phyloP scores from a whole-genome alignment of 2,329 filamentous ascomycete genomes.

The Beauveria pseudobassiana region DNA sequence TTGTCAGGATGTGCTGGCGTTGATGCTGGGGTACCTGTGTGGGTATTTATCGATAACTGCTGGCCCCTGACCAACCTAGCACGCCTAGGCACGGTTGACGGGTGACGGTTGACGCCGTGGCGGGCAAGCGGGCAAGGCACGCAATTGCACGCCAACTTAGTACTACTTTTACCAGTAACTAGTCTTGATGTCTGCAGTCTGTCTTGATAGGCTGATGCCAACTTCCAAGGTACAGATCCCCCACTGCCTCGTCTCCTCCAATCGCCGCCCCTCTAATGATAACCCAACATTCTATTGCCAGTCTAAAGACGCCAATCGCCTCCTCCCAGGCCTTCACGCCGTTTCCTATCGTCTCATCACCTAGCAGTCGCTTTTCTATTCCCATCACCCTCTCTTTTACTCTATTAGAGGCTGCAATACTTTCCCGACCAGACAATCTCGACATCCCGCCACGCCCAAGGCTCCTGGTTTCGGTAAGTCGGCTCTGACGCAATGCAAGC shows the following conservation, averaged over 20 bases:
- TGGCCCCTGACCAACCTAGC: too few species aligned
- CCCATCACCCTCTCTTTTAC: background rate
- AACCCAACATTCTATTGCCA: slow-evolving; percentile 4
- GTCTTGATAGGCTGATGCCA: too few species aligned
- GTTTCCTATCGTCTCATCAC: background rate
- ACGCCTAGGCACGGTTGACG: too few species aligned
- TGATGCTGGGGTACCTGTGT: too few species aligned
- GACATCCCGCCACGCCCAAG: background rate
- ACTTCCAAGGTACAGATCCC: background rate
- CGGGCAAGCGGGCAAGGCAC: too few species aligned
- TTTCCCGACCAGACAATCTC: background rate
- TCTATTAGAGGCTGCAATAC: background rate
- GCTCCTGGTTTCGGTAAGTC: slow-evolving; percentile 12
- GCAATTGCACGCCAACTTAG: too few species aligned
- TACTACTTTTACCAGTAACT: too few species aligned
- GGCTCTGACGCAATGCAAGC: slow-evolving; percentile 9
- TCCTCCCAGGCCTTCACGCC: background rate
- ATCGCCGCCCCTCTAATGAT: slow-evolving; percentile 11
- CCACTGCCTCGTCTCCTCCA: slow-evolving; percentile 8
- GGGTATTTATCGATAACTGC: too few species aligned
- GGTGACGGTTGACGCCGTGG: too few species aligned
- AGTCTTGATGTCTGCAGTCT: too few species aligned
- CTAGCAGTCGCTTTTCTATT: background rate
- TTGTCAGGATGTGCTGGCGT: too few species aligned
- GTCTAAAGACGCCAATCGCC: slow-evolving; percentile 10